Conservation (phyloP, 768 basidiomycete species). For the Hygrocybe punicea region DNA sequence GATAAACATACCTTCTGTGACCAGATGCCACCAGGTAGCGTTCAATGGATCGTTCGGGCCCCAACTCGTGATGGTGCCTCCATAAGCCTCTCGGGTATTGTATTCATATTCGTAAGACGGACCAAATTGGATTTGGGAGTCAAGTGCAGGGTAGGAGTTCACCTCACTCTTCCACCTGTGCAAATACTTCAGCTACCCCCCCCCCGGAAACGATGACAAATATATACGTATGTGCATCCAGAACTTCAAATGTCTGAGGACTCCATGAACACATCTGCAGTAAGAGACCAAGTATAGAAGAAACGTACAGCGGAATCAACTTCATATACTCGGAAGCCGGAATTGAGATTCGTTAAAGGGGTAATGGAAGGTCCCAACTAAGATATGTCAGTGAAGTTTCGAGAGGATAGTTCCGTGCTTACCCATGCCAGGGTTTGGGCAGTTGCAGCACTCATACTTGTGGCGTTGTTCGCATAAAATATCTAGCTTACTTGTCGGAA, state of each 20-base stretch:
- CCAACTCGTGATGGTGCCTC: conserved; percentile 56
- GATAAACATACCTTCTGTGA: conserved; percentile 60
- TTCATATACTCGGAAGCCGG: conserved; percentile 71
- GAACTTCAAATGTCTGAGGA: conserved; percentile 66
- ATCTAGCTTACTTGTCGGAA: conserved; percentile 40
- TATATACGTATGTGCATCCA: conserved; percentile 74
- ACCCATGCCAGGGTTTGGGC: conserved; percentile 52
- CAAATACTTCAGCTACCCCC: neutral
- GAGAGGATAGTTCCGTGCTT: neutral
- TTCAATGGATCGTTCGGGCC: conserved; percentile 63
- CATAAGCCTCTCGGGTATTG: conserved; percentile 66
- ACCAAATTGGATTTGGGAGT: conserved; percentile 52
- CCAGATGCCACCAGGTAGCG: conserved; percentile 79
- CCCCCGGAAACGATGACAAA: neutral
- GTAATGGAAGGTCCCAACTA: conserved; percentile 71
- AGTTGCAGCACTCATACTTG: conserved; percentile 50
- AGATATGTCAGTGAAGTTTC: conserved; percentile 4
- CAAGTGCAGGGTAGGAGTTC: conserved; percentile 53
- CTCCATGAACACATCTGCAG: neutral
- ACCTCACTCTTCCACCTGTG: conserved; percentile 66
- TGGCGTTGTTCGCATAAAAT: conserved; percentile 71
- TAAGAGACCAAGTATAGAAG: neutral
- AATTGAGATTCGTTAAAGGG: conserved; percentile 67
- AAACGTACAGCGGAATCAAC: conserved; percentile 60
- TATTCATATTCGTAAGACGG: conserved; percentile 68